phyloP scores from a whole-genome alignment of 495 filamentous ascomycete species.

The Chaetomidium leptoderma region DNA sequence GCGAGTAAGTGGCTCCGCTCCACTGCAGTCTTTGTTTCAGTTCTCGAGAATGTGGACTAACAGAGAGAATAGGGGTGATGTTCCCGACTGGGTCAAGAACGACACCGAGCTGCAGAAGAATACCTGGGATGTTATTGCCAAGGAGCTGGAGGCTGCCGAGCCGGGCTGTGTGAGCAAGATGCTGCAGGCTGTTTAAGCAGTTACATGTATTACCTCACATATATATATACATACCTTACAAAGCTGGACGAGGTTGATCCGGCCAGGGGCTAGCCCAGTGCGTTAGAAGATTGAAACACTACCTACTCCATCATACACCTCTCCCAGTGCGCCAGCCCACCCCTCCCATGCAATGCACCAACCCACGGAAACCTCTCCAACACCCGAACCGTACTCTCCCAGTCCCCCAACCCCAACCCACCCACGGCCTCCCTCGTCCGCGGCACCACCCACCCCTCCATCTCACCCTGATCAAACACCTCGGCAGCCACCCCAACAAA shows the following conservation, averaged over 20 bases:
- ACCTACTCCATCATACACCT: background rate
- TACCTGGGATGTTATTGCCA: conserved; percentile 14
- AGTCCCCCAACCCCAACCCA: background rate
- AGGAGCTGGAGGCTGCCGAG: conserved; percentile 9
- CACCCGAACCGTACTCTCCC: background rate
- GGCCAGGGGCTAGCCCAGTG: too few species aligned
- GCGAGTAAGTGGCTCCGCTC: conserved; percentile 6
- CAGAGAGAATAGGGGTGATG: background rate
- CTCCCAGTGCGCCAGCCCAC: background rate
- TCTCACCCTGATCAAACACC: background rate
- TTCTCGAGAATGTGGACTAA: background rate
- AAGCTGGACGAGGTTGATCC: too few species aligned
- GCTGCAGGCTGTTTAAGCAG: background rate
- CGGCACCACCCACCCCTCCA: background rate
- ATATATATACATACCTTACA: too few species aligned
- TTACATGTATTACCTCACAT: too few species aligned
- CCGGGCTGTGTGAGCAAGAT: conserved; percentile 3
- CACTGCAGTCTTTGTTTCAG: too few species aligned
- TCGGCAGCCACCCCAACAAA: background rate
- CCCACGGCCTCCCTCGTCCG: background rate
- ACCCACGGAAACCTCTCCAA: background rate
- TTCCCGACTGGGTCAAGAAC: conserved; percentile 21
- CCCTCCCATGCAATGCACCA: background rate
- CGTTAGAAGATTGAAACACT: too few species aligned
- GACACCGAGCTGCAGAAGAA: conserved; percentile 12